phyloP scores from a whole-genome alignment of 1,139 yeast species.

The Blastobotrys raffinosifermentans region DNA sequence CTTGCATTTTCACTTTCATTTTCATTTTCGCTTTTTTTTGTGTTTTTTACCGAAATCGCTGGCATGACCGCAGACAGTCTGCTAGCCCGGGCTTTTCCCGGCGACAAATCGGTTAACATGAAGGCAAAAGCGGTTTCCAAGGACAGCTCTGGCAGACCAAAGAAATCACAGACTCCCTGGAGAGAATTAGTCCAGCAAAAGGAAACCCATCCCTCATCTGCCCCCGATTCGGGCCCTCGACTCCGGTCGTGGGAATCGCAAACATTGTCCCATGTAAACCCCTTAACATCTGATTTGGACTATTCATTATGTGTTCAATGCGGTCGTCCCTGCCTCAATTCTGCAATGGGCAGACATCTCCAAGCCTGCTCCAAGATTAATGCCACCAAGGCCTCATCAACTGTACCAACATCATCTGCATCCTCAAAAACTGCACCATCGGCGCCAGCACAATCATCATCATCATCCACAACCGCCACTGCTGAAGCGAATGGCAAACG shows the following conservation, averaged over 20 bases:
- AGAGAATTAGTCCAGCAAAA: not conserved
- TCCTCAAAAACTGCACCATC: slow-evolving; percentile 1
- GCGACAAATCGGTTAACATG: too few relatives aligned
- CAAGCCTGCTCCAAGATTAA: slow-evolving; percentile 11
- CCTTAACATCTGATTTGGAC: slow-evolving; percentile 26
- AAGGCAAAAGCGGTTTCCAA: too few relatives aligned
- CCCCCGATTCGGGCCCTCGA: slow-evolving; percentile 14
- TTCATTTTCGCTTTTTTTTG: too few relatives aligned
- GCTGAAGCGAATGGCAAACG: slow-evolving; percentile 6
- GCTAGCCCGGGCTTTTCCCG: too few relatives aligned
- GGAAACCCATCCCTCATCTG: not conserved
- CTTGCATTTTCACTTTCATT: too few relatives aligned
- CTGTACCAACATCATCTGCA: not conserved
- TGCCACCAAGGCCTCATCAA: not conserved
- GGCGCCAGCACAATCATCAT: not conserved
- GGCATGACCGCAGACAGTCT: too few relatives aligned
- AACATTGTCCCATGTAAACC: slow-evolving; percentile 24
- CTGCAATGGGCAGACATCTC: slow-evolving; percentile 23
- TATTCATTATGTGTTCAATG: slow-evolving; percentile 30
- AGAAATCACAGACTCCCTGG: not conserved
- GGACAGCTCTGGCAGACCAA: too few relatives aligned
- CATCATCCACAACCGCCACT: not conserved
- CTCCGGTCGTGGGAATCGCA: slow-evolving; percentile 24
- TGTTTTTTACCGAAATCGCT: too few relatives aligned
- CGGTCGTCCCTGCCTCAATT: slow-evolving; percentile 27